Conservation (phyloP, 345 rosid genomes). For the Arabis alpina region DNA sequence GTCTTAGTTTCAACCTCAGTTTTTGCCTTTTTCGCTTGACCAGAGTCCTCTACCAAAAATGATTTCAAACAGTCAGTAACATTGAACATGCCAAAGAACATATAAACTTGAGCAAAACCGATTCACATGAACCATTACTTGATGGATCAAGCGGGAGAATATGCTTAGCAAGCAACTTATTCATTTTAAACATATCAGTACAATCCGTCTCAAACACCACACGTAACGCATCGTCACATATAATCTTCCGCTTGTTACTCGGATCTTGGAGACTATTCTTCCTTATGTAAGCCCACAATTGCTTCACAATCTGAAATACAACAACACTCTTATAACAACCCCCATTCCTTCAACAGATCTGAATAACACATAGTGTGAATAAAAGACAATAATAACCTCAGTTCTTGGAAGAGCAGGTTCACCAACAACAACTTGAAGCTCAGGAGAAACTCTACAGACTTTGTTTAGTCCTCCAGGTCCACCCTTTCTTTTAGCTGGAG, state of each 20-base stretch:
- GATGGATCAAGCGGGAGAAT: conserved; percentile 81
- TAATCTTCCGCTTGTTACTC: conserved; percentile 95
- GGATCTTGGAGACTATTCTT: conserved; percentile 98
- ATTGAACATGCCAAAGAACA: conserved; percentile 21
- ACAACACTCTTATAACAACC: neutral
- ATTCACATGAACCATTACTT: conserved; percentile 50
- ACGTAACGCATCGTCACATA: conserved; percentile 91
- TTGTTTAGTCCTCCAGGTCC: conserved; percentile 96
- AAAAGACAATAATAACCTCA: conserved; percentile 55
- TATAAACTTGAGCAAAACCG: neutral
- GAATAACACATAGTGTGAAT: neutral
- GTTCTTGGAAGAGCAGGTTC: conserved; percentile 96
- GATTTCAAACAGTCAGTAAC: conserved; percentile 26
- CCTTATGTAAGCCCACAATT: conserved; percentile 95
- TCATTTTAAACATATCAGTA: conserved; percentile 99
- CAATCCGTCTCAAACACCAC: conserved; percentile 94
- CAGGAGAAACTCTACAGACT: conserved; percentile 92
- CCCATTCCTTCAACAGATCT: conserved; percentile 1
- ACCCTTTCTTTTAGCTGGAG: conserved; percentile 86
- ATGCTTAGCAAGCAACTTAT: conserved; percentile 91
- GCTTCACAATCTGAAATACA: conserved; percentile 80
- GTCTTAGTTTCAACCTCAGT: conserved; percentile 59
- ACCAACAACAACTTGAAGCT: conserved; percentile 89
- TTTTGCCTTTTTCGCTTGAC: conserved; percentile 76
- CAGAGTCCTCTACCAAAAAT: conserved; percentile 66